Evolutionary conservation across 2,329 filamentous ascomycete genomes (phyloP), one percentile per base, ranked within the genome.

Genomic region (Colletotrichum sidae): DNA sequence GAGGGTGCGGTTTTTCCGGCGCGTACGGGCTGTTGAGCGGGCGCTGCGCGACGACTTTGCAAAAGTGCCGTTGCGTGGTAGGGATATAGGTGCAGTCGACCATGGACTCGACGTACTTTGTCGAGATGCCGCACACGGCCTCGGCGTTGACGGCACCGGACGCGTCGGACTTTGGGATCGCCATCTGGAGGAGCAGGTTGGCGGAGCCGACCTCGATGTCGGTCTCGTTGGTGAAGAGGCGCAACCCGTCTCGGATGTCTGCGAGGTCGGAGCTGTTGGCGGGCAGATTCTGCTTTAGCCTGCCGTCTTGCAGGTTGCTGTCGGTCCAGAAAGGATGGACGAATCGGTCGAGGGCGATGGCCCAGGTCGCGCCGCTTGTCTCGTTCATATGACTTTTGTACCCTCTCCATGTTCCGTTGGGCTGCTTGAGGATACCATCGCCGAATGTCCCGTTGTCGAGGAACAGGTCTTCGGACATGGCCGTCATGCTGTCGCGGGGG

Each of bases 101-200:
- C 15, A 34, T 42, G 41, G 54, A 56, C 15, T 56, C 54, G 15
- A 56, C 42, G 17, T 56, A 56, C 2, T 41, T 37, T 12, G 47
- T 15, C 1, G 45, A 38, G 0, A 57, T 45, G 11, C 35, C 35
- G 13, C 44, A 49, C 8, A 38, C 9, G 17, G 45, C 55, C 35
- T 57, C 55, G 35, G 41, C 3, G 7, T 57, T 49, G 45, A 47
- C 8, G n/a, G 45, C 25, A 5, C 25, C 6, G 8, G 44, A 17
- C 11, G 2, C 13, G 8, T 8, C 12, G 1, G 15, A 33, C n/a
- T 12, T 41, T 45, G 44, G 44, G 44, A 49, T 49, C 12, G 39
- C 49, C 11, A 57, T 33, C 35, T 57, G 55, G 34, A 57, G 42
- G 13, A 57, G 55, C 37, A 57, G 35, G 15, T 57, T 57, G 15